A percentile compares a stretch with the other conserved stretches of the same genome.
Conservation (phyloP, 2,329 filamentous ascomycete species). For the Xylariaceae sp. region DNA sequence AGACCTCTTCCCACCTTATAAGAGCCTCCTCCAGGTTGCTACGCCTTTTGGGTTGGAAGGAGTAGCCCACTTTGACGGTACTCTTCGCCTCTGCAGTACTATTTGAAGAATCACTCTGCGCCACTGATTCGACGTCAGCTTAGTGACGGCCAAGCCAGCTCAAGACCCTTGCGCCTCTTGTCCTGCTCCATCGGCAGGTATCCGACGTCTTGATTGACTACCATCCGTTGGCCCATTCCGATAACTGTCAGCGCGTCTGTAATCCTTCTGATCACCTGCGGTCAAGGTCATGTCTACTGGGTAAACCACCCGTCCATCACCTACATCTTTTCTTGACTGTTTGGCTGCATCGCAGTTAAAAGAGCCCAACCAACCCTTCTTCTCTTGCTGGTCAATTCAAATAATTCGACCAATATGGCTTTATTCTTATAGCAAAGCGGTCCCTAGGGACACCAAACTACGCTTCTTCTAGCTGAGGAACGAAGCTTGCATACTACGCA, state of each 20-base stretch:
- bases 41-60: constrained; percentile 1
- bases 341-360: not conserved
- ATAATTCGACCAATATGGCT: constrained; percentile 32
- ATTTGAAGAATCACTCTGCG: constrained; percentile 26
- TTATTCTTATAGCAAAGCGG: constrained; percentile 47
- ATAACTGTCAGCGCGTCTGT: constrained; percentile 5
- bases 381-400: constrained; percentile 13
- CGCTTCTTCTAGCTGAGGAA: constrained; percentile 34
- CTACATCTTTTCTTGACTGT: constrained; percentile 22
- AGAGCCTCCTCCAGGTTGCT: not conserved
- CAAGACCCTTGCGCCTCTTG: constrained; percentile 35
- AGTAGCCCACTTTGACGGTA: constrained; percentile 6
- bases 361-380: constrained; percentile 9
- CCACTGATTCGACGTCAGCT: constrained; percentile 36
- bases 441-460: constrained; percentile 48
- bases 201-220: constrained; percentile 13
- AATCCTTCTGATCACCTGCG: constrained; percentile 8
- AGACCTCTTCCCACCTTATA: not conserved
- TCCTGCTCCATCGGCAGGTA: constrained; percentile 26
- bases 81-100: constrained; percentile 18
- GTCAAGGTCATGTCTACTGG: not conserved
- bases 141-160: constrained; percentile 34
- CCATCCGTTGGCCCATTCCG: not conserved
- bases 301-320: constrained; percentile 7
- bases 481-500: constrained; percentile 32